Conservation (phyloP, 2,329 filamentous ascomycete species). For the Elsinoe ampelina region DNA sequence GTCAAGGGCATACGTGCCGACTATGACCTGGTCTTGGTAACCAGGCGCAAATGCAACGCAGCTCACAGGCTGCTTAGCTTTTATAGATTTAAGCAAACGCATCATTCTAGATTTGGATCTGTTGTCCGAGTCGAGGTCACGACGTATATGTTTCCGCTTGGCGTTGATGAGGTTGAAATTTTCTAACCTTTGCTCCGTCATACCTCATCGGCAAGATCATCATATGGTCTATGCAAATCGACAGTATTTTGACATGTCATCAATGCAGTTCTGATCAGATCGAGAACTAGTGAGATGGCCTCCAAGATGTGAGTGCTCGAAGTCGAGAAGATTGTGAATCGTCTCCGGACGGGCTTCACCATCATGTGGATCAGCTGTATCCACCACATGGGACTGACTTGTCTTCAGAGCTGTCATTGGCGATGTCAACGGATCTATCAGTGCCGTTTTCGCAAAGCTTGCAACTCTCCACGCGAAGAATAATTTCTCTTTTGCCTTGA, state of each 20-base stretch:
- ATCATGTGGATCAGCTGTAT: background rate
- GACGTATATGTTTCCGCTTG: background rate
- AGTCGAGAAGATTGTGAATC: background rate
- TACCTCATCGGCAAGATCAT: no score
- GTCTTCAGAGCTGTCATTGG: constrained; percentile 65
- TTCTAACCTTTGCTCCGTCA: background rate
- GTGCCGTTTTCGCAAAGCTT: constrained; percentile 69
- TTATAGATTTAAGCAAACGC: background rate
- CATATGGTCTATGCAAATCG: no score
- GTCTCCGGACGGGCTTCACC: background rate
- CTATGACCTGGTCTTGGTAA: constrained; percentile 56
- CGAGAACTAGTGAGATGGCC: constrained; percentile 34
- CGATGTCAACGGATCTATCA: constrained; percentile 68
- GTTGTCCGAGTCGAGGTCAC: background rate
- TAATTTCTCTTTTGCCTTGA: constrained; percentile 72
- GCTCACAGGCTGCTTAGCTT: constrained; percentile 50
- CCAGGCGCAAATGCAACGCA: constrained; percentile 65
- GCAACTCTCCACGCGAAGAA: constrained; percentile 76
- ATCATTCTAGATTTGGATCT: background rate
- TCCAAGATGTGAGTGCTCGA: constrained; percentile 44
- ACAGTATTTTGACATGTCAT: background rate
- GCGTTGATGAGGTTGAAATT: background rate
- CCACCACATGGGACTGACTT: background rate
- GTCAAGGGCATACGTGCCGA: constrained; percentile 78
- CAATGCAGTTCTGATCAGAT: background rate